A percentile compares a stretch with the other conserved stretches of the same genome.
Conservation (phyloP, 2,329 filamentous ascomycete genomes). For the Fusarium duplospermum region DNA sequence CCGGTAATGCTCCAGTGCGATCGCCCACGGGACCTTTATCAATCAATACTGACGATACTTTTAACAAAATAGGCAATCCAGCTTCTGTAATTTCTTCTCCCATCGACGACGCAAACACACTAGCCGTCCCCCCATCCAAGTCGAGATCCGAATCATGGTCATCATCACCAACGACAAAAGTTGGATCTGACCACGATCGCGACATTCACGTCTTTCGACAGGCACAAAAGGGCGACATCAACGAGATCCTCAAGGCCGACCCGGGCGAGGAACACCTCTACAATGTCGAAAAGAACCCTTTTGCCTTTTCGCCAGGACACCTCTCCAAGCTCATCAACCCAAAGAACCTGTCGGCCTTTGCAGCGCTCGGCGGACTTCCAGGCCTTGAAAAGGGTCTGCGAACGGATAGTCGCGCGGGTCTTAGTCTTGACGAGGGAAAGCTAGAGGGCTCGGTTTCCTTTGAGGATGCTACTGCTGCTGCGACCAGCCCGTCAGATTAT, state of each 20-base stretch:
- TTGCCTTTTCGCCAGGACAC: conserved; percentile 84
- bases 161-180: conserved; percentile 29
- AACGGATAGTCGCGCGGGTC: conserved; percentile 74
- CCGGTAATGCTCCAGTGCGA: conserved; percentile 39
- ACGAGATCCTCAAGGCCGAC: conserved; percentile 69
- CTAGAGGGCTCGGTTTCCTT: conserved; percentile 74
- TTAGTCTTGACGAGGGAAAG: conserved; percentile 78
- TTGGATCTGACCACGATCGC: conserved; percentile 34
- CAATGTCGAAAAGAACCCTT: conserved; percentile 78
- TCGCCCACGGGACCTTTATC: neutral
- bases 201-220: conserved; percentile 25
- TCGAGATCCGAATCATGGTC: conserved; percentile 34
- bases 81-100: conserved; percentile 32
- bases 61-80: neutral
- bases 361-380: conserved; percentile 77
- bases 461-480: conserved; percentile 66
- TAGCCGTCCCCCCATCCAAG: conserved; percentile 25
- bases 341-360: conserved; percentile 83
- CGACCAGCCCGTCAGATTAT: conserved; percentile 3
- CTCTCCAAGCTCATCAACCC: conserved; percentile 86
- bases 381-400: conserved; percentile 82
- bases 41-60: neutral
- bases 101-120: conserved; percentile 31
- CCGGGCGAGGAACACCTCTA: conserved; percentile 79
- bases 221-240: conserved; percentile 27